These are phyloP conservation scores for Colletotrichum endophyticum DNA, from an alignment of 2,329 filamentous ascomycete genomes.

Conservation along the genomic window DNA sequence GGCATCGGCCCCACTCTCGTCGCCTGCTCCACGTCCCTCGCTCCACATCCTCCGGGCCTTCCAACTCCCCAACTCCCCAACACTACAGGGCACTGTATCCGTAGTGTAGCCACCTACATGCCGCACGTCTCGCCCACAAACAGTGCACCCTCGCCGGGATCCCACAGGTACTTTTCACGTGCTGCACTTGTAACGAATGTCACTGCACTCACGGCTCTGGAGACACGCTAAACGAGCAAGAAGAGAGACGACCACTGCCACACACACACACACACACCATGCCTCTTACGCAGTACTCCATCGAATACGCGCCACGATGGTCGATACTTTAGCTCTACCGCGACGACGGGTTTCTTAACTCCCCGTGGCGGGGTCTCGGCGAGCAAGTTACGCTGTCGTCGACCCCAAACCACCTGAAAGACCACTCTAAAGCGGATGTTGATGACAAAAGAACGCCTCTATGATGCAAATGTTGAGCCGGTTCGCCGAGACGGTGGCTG, in stretches of 20 bases:
- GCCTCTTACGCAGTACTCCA: neutral
- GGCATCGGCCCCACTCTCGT: constrained; percentile 10
- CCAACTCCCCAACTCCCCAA: neutral
- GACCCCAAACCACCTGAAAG: neutral
- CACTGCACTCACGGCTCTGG: neutral
- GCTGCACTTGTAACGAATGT: neutral
- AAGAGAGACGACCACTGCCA: neutral
- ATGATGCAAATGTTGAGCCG: neutral
- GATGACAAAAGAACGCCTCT: neutral
- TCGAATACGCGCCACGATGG: neutral
- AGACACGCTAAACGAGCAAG: neutral
- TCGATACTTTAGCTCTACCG: neutral
- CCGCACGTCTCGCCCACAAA: neutral
- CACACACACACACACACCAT: neutral
- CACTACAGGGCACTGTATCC: neutral
- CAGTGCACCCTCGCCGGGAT: neutral
- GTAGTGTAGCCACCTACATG: neutral
- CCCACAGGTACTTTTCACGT: neutral
- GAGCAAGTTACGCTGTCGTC: neutral
- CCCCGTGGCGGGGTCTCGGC: neutral
- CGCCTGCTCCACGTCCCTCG: neutral
- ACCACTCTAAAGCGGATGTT: neutral
- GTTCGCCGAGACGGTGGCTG: neutral
- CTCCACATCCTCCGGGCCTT: neutral
- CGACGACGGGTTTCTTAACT: neutral